Evolutionary conservation across 2,329 filamentous ascomycete genomes (phyloP), one percentile per base, ranked within the genome.

Genomic region (Fusarium nematophilum): DNA sequence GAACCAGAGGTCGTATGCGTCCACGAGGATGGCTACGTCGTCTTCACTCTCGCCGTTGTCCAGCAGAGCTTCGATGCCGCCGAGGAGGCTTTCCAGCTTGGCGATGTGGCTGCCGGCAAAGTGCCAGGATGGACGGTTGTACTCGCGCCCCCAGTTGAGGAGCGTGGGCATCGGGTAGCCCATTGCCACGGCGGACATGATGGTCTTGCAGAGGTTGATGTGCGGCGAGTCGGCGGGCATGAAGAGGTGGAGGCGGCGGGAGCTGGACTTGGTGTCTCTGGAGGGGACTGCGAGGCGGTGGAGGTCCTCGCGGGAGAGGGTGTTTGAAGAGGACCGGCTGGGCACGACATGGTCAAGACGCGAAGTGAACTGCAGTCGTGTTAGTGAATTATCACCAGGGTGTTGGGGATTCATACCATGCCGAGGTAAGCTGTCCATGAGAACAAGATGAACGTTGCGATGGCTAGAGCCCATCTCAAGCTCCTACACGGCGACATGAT

Each of bases 1-100:
- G 34, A 78, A 78, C 75, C 75, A 77, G 30, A 74, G 62, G 34
- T 78, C 74, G 55, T 78, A 73, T 0, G 74, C 72, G 18, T 78
- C 75, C 2, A 78, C 72, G n/a, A 78, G 62, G 0, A 78, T 60
- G 1, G 71, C 70, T 1, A 78, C 53, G 48, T 76, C 73, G 9
- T 76, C 65, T 6, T 74, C 67, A 6, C 59, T 63, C 59, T 59
- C 46, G 25, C 55, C 47, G 3, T 50, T 40, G 26, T 65, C 51
- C 0, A 75, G 65, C 1, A 76, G 53, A 1, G 65, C 64, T 26
- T 74, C 65, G 8, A 75, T 70, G 14, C 64, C 72, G 1, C 62
- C 66, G 0, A 75, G 57, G 3, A 76, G 57, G 27, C 72, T 71
- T 45, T 76, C 73, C 9, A 78, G 67, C 42, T 77, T 76, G 39